Conservation (phyloP, 2,329 filamentous ascomycete species). For the Botrytis porri region DNA sequence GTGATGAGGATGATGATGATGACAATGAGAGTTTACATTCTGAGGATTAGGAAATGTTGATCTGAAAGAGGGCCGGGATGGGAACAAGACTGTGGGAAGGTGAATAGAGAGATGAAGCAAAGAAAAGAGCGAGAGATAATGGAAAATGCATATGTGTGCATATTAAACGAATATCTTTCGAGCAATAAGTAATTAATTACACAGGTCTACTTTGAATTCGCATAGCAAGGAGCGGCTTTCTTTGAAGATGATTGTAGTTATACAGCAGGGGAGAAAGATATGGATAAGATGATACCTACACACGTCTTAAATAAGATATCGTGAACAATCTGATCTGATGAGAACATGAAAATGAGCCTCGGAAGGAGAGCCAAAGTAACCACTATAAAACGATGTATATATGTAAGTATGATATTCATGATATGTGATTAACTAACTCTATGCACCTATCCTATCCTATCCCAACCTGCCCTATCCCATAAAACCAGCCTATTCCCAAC, state of each 20-base stretch:
- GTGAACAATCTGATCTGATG: not conserved
- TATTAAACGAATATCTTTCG: not conserved
- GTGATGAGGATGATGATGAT: constrained; percentile 13
- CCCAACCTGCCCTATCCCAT: not conserved
- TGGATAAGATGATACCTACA: constrained; percentile 1
- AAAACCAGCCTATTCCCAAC: not conserved
- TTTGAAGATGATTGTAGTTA: not conserved
- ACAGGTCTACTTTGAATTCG: not conserved
- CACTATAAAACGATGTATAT: not conserved
- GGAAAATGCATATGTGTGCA: not conserved
- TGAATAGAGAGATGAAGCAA: not conserved
- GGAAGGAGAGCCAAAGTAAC: not conserved
- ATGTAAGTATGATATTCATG: not conserved
- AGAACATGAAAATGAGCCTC: not conserved
- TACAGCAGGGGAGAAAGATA: not conserved
- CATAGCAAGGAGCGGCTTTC: not conserved
- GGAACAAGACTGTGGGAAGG: not conserved
- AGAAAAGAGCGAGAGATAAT: not conserved
- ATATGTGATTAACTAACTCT: not conserved
- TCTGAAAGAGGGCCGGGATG: not conserved
- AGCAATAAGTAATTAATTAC: not conserved
- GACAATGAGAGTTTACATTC: constrained; percentile 12
- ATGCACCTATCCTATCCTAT: not conserved
- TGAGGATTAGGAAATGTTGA: not conserved
- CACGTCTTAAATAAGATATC: not conserved